These are phyloP conservation scores for Arthrinium puccinioides DNA, from an alignment of 2,329 filamentous ascomycete species.

Conservation along the genomic window DNA sequence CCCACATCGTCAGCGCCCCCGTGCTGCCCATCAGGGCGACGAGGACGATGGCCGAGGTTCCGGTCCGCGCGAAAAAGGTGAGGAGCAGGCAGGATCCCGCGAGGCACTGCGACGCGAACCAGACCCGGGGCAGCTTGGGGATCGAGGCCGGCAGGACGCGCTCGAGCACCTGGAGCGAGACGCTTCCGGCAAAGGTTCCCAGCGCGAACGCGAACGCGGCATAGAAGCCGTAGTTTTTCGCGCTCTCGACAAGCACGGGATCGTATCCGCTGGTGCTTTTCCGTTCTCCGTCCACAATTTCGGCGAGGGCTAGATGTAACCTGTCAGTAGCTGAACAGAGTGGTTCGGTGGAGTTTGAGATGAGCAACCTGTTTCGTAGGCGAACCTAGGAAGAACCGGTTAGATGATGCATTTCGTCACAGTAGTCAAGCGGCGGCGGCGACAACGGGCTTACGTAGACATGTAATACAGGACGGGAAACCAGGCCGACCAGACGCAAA, in stretches of 20 bases:
- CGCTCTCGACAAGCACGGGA: neutral
- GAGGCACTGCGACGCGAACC: neutral
- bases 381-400: neutral
- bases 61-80: neutral
- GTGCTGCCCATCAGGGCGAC: neutral
- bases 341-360: neutral
- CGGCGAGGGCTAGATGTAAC: neutral
- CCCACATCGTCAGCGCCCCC: neutral
- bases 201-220: neutral
- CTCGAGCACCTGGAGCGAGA: neutral
- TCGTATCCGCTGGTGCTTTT: neutral
- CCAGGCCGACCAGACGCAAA: neutral
- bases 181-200: neutral
- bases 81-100: neutral
- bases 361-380: neutral
- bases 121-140: neutral
- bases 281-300: neutral
- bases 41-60: neutral
- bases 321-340: neutral
- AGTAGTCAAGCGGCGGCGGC: neutral
- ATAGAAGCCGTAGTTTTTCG: neutral
- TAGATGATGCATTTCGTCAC: neutral
- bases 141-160: neutral
- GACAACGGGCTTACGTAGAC: neutral
- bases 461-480: neutral